Evolutionary conservation across 1,284 basidiomycete species (phyloP).

Genomic region (Schizophyllum amplum): DNA sequence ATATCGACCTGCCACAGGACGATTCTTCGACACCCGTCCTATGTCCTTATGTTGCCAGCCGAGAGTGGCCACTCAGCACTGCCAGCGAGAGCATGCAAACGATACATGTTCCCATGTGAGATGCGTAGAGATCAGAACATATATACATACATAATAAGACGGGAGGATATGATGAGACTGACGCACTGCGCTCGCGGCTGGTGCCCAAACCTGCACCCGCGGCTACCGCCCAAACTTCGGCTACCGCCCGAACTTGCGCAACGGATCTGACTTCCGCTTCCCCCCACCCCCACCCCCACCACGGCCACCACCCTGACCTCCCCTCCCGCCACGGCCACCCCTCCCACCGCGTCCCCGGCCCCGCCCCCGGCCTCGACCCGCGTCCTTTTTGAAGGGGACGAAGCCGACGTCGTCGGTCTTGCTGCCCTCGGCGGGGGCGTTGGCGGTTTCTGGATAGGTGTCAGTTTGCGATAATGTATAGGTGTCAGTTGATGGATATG

Average conservation of each 20-base stretch:
- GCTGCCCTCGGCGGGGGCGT: constrained; percentile 16
- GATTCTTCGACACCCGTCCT: no score
- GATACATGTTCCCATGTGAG: no score
- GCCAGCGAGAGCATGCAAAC: no score
- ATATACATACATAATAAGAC: no score
- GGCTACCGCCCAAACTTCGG: neutral
- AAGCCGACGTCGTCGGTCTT: constrained; percentile 35
- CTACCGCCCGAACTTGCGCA: constrained; percentile 63
- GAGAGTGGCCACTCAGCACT: no score
- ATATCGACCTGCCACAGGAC: no score
- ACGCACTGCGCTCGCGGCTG: no score
- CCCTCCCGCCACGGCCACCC: constrained; percentile 32
- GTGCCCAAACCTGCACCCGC: neutral
- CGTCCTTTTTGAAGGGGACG: constrained; percentile 63
- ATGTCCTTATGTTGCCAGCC: no score
- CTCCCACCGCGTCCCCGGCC: constrained; percentile 41
- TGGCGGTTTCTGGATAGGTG: constrained; percentile 3
- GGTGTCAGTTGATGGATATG: constrained; percentile 11
- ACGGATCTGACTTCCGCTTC: constrained; percentile 65
- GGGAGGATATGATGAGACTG: no score
- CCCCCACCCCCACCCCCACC: constrained; percentile 37
- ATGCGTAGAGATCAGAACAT: no score
- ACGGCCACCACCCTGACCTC: constrained; percentile 29
- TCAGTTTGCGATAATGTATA: no score
- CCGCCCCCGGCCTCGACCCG: constrained; percentile 37